A percentile compares a stretch with the other conserved stretches of the same genome.
Conservation (phyloP, 495 filamentous ascomycete genomes). For the Thermochaetoides thermophila region DNA sequence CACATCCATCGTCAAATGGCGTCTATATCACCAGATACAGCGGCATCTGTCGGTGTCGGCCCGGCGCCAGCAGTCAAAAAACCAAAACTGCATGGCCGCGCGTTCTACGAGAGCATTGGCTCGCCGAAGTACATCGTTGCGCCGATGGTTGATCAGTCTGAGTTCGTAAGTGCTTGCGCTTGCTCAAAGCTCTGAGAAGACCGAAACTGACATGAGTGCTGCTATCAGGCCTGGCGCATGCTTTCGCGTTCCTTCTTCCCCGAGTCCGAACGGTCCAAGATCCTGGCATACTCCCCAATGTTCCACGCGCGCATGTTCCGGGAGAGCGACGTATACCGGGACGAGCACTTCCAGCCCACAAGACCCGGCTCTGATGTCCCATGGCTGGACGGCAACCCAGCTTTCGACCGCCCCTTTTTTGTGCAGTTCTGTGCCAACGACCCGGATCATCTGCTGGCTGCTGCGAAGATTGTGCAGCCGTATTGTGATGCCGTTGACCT, state of each 20-base stretch:
- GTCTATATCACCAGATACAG: constrained; percentile 1
- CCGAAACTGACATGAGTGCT: constrained; percentile 6
- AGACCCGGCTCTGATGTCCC: constrained; percentile 11
- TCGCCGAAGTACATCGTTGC: constrained; percentile 81
- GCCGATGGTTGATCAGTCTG: constrained; percentile 96
- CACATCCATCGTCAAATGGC: too few species aligned
- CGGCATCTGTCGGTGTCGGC: not conserved
- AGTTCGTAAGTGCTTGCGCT: constrained; percentile 58
- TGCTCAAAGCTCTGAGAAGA: not conserved
- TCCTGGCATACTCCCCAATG: constrained; percentile 89
- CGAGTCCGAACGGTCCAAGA: constrained; percentile 35
- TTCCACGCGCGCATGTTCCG: constrained; percentile 76
- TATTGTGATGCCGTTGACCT: constrained; percentile 93
- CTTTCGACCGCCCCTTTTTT: constrained; percentile 71
- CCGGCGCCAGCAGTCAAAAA: constrained; percentile 9
- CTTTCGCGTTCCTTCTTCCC: constrained; percentile 81
- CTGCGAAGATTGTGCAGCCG: constrained; percentile 59
- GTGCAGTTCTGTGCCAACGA: constrained; percentile 96
- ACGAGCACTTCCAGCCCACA: constrained; percentile 59
- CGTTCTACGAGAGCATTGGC: constrained; percentile 87
- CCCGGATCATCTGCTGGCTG: constrained; percentile 58
- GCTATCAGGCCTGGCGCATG: constrained; percentile 75
- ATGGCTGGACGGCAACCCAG: constrained; percentile 75
- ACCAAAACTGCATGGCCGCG: constrained; percentile 62
- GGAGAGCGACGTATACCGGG: constrained; percentile 59